Percentiles rank a stretch among this genome's conserved stretches.
These are phyloP conservation scores for Monilinia aucupariae DNA, from an alignment of 2,329 filamentous ascomycete species.

Conservation along the genomic window DNA sequence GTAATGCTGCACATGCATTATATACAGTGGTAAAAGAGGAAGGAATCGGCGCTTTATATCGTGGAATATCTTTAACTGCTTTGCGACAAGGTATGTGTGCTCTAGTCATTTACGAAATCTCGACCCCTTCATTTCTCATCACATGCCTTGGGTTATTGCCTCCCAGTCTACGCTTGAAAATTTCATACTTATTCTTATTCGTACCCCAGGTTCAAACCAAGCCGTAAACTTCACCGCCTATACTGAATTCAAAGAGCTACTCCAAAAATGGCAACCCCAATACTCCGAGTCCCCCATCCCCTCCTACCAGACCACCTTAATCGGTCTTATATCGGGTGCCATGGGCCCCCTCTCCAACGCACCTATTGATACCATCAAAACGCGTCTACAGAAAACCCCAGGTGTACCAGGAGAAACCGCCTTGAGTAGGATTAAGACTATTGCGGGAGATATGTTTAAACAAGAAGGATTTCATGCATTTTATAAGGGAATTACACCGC, in stretches of 20 bases:
- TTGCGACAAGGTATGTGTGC: slow-evolving; percentile 69
- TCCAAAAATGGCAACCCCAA: slow-evolving; percentile 68
- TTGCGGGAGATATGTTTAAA: slow-evolving; percentile 82
- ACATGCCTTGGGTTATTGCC: background rate
- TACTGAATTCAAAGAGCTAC: slow-evolving; percentile 77
- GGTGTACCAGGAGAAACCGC: slow-evolving; percentile 77
- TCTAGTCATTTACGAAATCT: background rate
- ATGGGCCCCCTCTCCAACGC: slow-evolving; percentile 96
- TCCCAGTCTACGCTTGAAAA: background rate
- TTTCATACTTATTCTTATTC: background rate
- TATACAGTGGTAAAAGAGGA: slow-evolving; percentile 93
- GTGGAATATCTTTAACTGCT: slow-evolving; percentile 88
- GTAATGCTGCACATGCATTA: slow-evolving; percentile 75
- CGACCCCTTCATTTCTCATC: background rate
- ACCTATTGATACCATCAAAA: slow-evolving; percentile 99
- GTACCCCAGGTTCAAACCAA: slow-evolving; percentile 60
- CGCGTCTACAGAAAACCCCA: slow-evolving; percentile 83
- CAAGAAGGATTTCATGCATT: slow-evolving; percentile 93
- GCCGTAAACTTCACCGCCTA: slow-evolving; percentile 99
- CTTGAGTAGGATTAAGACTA: slow-evolving; percentile 68
- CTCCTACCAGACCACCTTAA: slow-evolving; percentile 82
- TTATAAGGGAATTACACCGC: slow-evolving; percentile 97
- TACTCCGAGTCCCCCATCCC: slow-evolving; percentile 63
- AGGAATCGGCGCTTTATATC: slow-evolving; percentile 79
- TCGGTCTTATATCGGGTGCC: slow-evolving; percentile 81